A percentile compares a stretch with the other conserved stretches of the same genome.
Evolutionary conservation across 345 rosid genomes (phyloP).

Genomic region (Salix viminalis): DNA sequence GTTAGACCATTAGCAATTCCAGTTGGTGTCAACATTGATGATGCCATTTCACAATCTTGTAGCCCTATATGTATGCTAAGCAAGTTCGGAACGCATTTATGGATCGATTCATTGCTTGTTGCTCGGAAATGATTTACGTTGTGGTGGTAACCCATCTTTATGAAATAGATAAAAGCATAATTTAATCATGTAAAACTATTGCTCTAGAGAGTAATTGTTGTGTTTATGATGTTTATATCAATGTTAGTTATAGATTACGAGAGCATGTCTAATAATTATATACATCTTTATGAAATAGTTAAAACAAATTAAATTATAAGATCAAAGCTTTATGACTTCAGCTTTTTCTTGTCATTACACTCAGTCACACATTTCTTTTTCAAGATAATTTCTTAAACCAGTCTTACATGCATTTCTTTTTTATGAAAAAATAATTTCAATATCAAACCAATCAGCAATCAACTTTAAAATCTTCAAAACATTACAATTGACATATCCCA

Average conservation of each 20-base stretch:
- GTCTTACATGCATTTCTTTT: slow-evolving; percentile 16
- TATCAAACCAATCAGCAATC: not conserved
- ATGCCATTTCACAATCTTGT: not conserved
- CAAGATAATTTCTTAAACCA: slow-evolving; percentile 50
- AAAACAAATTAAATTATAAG: too few species aligned
- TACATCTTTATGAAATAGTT: too few species aligned
- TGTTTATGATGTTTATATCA: too few species aligned
- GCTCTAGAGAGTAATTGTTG: too few species aligned
- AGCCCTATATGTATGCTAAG: not conserved
- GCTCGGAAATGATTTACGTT: not conserved
- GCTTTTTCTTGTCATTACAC: too few species aligned
- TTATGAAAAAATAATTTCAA: not conserved
- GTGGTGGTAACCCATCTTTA: not conserved
- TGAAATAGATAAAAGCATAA: too few species aligned
- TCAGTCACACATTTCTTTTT: too few species aligned
- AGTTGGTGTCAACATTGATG: not conserved
- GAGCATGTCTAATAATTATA: too few species aligned
- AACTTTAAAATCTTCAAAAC: not conserved
- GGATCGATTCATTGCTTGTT: not conserved
- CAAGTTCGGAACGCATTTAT: not conserved
- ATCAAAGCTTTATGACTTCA: too few species aligned
- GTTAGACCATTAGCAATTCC: not conserved
- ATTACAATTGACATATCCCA: not conserved
- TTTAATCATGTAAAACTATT: too few species aligned
- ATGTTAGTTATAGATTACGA: too few species aligned